Conservation (phyloP, 805 yeast genomes). For the Candida boleticola region DNA sequence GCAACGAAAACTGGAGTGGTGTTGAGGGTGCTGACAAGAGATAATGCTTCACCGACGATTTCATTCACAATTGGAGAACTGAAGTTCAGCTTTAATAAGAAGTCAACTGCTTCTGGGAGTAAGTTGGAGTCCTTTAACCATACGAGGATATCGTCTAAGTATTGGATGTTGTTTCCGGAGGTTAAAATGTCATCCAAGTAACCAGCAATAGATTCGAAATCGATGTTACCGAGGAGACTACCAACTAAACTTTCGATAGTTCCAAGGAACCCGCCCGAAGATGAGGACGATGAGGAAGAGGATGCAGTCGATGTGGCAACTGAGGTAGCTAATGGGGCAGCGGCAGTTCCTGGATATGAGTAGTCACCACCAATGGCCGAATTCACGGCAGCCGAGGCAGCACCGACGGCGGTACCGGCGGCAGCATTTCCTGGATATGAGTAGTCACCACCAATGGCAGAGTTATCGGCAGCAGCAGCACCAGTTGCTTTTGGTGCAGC, state of each 20-base stretch:
- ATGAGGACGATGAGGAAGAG: slow-evolving; percentile 4
- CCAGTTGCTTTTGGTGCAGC: not conserved
- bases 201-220: slow-evolving; percentile 29
- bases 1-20: slow-evolving; percentile 26
- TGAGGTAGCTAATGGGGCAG: not conserved
- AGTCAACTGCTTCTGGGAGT: slow-evolving; percentile 22
- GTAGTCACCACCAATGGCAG: slow-evolving; percentile 1
- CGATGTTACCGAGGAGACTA: slow-evolving; percentile 10
- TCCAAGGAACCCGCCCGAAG: slow-evolving; percentile 17
- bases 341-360: slow-evolving; percentile 3
- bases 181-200: slow-evolving; percentile 23
- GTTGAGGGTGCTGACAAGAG: slow-evolving; percentile 15
- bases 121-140: slow-evolving; percentile 21
- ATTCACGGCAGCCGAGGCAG: not conserved
- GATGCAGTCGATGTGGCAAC: slow-evolving; percentile 6
- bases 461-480: not conserved
- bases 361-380: slow-evolving; percentile 1
- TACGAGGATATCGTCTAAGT: slow-evolving; percentile 21
- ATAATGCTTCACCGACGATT: slow-evolving; percentile 15
- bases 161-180: slow-evolving; percentile 17
- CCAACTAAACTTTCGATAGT: slow-evolving; percentile 14
- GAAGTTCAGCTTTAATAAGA: slow-evolving; percentile 20
- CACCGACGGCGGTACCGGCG: not conserved
- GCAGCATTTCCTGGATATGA: slow-evolving; percentile 2
- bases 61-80: slow-evolving; percentile 17